Evolutionary conservation across 805 yeast genomes (phyloP), one percentile per base, ranked within the genome.

Genomic region (Limtongia smithiae): DNA sequence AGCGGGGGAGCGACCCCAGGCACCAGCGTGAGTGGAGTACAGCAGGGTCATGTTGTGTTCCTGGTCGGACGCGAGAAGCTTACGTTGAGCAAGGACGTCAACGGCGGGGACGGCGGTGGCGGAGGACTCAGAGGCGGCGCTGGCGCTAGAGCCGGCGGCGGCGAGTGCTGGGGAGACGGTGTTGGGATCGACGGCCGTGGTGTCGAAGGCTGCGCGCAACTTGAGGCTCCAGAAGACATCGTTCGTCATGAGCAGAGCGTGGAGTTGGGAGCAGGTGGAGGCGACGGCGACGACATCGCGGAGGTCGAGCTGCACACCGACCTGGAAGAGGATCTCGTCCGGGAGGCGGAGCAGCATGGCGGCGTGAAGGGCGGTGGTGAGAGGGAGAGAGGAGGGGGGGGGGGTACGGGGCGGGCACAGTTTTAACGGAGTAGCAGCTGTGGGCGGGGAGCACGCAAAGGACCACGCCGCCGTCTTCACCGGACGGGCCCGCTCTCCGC

Each of bases 261-360:
- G 35, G 31, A 21, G 20, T 18, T 39, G 43, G 30, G 33, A 42
- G 38, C 46, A 46, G 20, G 43, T n/a, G 30, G 44, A 39, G 31
- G 55, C 50, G 40, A 43, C 41, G 34, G 39, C 34, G 36, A 53
- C 28, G 25, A 46, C 46, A 48, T 53, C 57, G 39, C 40, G 38
- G 5, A 46, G 47, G 25, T 41, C 33, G 37, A 51, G 47, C 14
- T 15, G 44, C 21, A 43, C 27, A 12, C 46, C 36, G 20, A 53
- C 44, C 27, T 38, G 41, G 41, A 41, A 25, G 30, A 44, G 43
- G 35, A 53, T 41, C 41, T 53, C 57, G 42, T 37, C 39, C 12
- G 57, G 55, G 17, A 53, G 49, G n/a, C 43, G n/a, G 31, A 40
- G 48, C 20, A 53, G 41, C 46, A 50, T 44, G n/a, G 24, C 14